Evolutionary conservation across 805 yeast species (phyloP), one percentile per base, ranked within the genome.

Genomic region (Starmerella geochares): DNA sequence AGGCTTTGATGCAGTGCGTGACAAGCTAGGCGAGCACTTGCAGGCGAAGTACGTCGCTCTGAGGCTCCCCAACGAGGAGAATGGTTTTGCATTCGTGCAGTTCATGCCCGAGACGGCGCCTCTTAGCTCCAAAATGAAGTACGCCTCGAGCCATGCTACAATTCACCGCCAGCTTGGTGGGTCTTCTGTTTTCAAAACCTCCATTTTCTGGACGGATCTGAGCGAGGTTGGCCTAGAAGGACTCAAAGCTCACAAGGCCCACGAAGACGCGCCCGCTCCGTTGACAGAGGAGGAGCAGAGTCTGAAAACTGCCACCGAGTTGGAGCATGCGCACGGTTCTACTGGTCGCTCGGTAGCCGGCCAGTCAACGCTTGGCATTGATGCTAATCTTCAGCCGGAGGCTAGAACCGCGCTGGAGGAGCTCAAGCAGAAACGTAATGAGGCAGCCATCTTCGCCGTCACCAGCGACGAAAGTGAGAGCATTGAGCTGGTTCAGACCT

Each of bases 101-200:
- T 88, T 74, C 67, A 88, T 90, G 47, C 96, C 98, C 0, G 96
- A 90, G 63, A 65, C 66, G 46, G 84, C 96, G 8, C 79, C 81
- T 2, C 88, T 90, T 33, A 76, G 87, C 51, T 73, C 76, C 50
- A 92, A 90, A 65, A 92, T 92, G 96, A 71, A 92, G 44, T 92
- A 88, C 64, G 97, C 97, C 4, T 85, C 96, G 2, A 80, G 94
- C 10, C 86, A 86, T 54, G 82, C 78, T 63, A 78, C 92, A 1
- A 66, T 92, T 32, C 67, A 84, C 49, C 78, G 83, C 57, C 81
- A 82, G 54, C 71, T 90, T 35, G 96, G 96, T 8, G 74, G 75
- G 4, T 60, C 69, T 16, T 74, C 73, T 50, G 67, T 68, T 48
- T 76, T 80, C 64, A 61, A 69, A 35, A 73, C 74, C 2, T 68